Conservation (phyloP, 2,329 filamentous ascomycete genomes). For the Pyricularia grisea region DNA sequence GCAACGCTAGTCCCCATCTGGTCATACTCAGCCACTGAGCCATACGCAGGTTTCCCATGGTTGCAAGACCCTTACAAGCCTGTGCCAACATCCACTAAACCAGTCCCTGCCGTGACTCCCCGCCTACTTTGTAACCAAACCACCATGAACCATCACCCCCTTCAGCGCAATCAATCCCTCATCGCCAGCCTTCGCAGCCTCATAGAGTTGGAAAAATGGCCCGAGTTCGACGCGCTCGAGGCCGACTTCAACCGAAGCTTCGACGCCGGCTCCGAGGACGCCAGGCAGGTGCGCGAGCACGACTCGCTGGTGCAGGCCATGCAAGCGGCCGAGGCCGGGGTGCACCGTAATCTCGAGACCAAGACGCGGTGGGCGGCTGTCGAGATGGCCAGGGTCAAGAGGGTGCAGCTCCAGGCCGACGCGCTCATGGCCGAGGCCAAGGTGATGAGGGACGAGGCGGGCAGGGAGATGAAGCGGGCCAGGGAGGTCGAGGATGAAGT, state of each 20-base stretch:
- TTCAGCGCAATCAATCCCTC: background rate
- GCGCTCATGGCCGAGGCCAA: background rate
- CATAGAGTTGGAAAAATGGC: background rate
- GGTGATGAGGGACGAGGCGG: background rate
- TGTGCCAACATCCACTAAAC: background rate
- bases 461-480: background rate
- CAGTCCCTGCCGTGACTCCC: background rate
- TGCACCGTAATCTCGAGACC: background rate
- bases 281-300: background rate
- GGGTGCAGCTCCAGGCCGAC: background rate
- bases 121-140: background rate
- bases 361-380: background rate
- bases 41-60: background rate
- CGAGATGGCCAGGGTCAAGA: background rate
- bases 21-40: background rate
- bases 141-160: background rate
- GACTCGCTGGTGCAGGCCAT: background rate
- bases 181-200: background rate
- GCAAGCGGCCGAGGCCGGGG: background rate
- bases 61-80: background rate
- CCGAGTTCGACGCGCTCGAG: background rate
- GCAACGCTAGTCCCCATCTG: background rate
- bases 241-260: background rate
- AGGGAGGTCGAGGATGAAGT: background rate
- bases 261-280: background rate